A percentile compares a stretch with the other conserved stretches of the same genome.
Evolutionary conservation across 768 basidiomycete genomes (phyloP).

Genomic region (Candolleomyces eurysporus): DNA sequence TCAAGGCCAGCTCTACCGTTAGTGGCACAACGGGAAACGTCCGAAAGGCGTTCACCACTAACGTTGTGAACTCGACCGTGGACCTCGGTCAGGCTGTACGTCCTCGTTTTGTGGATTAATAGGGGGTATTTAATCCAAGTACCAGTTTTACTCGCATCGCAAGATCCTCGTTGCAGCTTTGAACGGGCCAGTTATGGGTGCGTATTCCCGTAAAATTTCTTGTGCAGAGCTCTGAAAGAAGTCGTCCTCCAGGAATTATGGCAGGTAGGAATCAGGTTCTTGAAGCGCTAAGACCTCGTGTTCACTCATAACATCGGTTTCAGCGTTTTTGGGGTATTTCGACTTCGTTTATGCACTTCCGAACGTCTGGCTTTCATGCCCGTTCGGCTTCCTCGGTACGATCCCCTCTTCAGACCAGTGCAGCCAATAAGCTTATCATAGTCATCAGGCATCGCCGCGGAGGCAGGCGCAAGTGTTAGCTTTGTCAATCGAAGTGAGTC

Average conservation of each 20-base stretch:
- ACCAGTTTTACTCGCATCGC: constrained; percentile 62
- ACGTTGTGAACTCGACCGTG: constrained; percentile 49
- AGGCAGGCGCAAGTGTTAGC: constrained; percentile 67
- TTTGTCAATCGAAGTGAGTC: constrained; percentile 64
- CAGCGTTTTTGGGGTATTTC: constrained; percentile 69
- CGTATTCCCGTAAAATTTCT: constrained; percentile 4
- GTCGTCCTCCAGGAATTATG: constrained; percentile 51
- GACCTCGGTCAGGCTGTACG: constrained; percentile 67
- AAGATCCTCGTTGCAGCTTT: constrained; percentile 71
- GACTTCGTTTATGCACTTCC: constrained; percentile 73
- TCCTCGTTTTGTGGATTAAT: not conserved
- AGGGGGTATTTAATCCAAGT: not conserved
- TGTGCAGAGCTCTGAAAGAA: not conserved
- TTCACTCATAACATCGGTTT: not conserved
- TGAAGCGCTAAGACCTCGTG: not conserved
- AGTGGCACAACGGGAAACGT: constrained; percentile 24
- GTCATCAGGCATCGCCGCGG: constrained; percentile 55
- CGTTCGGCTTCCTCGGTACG: constrained; percentile 65
- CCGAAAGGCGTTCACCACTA: constrained; percentile 46
- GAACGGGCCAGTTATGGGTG: constrained; percentile 78
- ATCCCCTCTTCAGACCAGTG: not conserved
- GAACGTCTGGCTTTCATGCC: constrained; percentile 58
- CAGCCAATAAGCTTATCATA: not conserved
- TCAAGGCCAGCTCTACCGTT: constrained; percentile 30
- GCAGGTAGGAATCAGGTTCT: constrained; percentile 42